Evolutionary conservation across 2,329 filamentous ascomycete species (phyloP).

Genomic region (Ascosphaera apis): DNA sequence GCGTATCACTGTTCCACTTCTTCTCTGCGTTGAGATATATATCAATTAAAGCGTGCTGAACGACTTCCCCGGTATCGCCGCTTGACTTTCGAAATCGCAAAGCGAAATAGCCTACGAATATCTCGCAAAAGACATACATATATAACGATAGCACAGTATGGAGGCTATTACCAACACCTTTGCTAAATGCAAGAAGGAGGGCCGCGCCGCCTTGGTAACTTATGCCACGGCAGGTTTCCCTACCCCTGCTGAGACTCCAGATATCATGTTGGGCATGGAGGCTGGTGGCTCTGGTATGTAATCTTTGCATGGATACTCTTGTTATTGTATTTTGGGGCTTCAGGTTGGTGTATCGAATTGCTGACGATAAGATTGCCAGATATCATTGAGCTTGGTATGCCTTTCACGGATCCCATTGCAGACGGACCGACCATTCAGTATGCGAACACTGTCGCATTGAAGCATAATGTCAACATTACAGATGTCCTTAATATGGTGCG

Average conservation of each 20-base stretch:
- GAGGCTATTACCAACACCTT: slow-evolving; percentile 33
- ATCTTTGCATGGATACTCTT: not conserved
- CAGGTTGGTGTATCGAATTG: too few relatives aligned
- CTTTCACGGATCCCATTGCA: slow-evolving; percentile 94
- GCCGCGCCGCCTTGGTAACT: slow-evolving; percentile 62
- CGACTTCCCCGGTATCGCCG: too few relatives aligned
- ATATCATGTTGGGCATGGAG: slow-evolving; percentile 73
- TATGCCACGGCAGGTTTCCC: slow-evolving; percentile 95
- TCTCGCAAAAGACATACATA: not conserved
- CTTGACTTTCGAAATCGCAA: too few relatives aligned
- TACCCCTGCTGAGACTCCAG: slow-evolving; percentile 54
- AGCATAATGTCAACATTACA: slow-evolving; percentile 68
- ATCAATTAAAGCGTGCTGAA: too few relatives aligned
- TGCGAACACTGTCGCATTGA: slow-evolving; percentile 71
- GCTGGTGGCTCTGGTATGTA: slow-evolving; percentile 64
- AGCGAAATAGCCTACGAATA: too few relatives aligned
- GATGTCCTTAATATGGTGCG: slow-evolving; percentile 65
- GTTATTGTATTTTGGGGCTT: too few relatives aligned
- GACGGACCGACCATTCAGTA: slow-evolving; percentile 95
- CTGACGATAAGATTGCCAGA: slow-evolving; percentile 27
- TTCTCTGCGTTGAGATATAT: too few relatives aligned
- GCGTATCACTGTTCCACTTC: too few relatives aligned
- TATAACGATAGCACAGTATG: slow-evolving; percentile 14
- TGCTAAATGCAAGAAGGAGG: slow-evolving; percentile 32
- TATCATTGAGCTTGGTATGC: slow-evolving; percentile 83